Base-by-base conservation (phyloP, 495 filamentous ascomycete species). In the Annulohypoxylon moriforme region DNA sequence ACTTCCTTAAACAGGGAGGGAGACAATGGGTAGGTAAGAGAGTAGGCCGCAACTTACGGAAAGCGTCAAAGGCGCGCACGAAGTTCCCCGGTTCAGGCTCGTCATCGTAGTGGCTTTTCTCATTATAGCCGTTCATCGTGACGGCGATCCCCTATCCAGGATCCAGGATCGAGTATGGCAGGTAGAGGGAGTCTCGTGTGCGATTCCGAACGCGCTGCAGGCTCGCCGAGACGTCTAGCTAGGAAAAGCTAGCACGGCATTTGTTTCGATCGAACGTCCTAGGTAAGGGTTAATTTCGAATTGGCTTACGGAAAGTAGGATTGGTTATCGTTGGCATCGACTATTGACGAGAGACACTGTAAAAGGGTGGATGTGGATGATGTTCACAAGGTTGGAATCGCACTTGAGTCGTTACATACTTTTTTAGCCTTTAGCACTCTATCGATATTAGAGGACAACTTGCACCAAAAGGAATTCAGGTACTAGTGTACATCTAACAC, bases 31-130 rank as follows among this genome's bases (percentile, higher is more conserved):
- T 38, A 18, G 64, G 40, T 40, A 44, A n/a, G n/a, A n/a, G n/a
- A 14, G 47, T 14, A 33, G 4, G 59, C 60, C 46, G 71, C 53
- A 20, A 20, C 89, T 77, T 86, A 98, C 94, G 96, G 81, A 99
- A 99, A 72, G 94, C 95, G 87, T 99, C 96, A 80, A 99, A 99
- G 38, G 94, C 92, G 80, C 89, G 87, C 74, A 98, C 86, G 59
- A 90, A 86, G 74, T 85, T 81, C 53, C 84, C 84, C 42, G 82
- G 82, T 82, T 92, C 91, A 68, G 90, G 89, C 69, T 89, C 92
- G 80, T 90, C 90, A 75, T 94, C 92, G 77, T 93, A 88, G 71
- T 95, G 86, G 74, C 84, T 83, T 76, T 90, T 88, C 65, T 90
- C 84, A 69, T 90, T 83, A 83, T 92, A 87, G 69, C 82, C 82